Evolutionary conservation across 2,329 filamentous ascomycete species (phyloP).

Genomic region (Talaromyces sp.): DNA sequence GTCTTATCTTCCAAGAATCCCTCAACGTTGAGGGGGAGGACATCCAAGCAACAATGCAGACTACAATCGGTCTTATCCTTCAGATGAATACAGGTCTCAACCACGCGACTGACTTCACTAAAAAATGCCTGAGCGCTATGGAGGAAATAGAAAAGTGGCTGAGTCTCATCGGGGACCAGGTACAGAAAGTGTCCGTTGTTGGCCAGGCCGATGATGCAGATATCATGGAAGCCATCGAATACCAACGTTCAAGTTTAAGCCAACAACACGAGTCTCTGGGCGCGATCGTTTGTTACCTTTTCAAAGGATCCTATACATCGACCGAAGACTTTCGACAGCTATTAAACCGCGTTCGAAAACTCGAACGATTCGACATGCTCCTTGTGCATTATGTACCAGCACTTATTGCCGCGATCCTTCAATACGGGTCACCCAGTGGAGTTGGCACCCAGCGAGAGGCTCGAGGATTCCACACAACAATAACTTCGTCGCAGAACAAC

Average conservation of each 20-base stretch:
- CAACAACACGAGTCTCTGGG: slow-evolving; percentile 87
- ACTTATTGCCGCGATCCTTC: slow-evolving; percentile 68
- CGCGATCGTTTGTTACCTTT: slow-evolving; percentile 71
- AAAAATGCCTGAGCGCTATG: slow-evolving; percentile 73
- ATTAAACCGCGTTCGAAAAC: slow-evolving; percentile 60
- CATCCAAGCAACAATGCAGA: slow-evolving; percentile 50
- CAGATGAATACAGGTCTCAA: slow-evolving; percentile 46
- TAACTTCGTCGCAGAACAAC: slow-evolving; percentile 63
- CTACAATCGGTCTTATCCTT: slow-evolving; percentile 55
- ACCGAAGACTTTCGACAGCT: slow-evolving; percentile 69
- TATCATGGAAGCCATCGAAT: slow-evolving; percentile 70
- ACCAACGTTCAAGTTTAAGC: slow-evolving; percentile 72
- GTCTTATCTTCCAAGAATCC: slow-evolving; percentile 68
- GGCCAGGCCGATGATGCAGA: slow-evolving; percentile 61
- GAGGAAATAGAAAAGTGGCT: slow-evolving; percentile 71
- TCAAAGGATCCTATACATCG: slow-evolving; percentile 68
- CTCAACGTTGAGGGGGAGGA: slow-evolving; percentile 57
- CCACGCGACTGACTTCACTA: slow-evolving; percentile 60
- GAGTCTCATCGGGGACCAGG: slow-evolving; percentile 67
- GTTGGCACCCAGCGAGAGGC: slow-evolving; percentile 63
- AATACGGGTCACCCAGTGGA: slow-evolving; percentile 73
- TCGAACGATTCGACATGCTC: slow-evolving; percentile 71
- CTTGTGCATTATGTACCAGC: slow-evolving; percentile 78
- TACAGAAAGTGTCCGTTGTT: slow-evolving; percentile 69
- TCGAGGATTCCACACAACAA: slow-evolving; percentile 61